Conservation (phyloP, 75 land plant species). For the Sequoia sempervirens region DNA sequence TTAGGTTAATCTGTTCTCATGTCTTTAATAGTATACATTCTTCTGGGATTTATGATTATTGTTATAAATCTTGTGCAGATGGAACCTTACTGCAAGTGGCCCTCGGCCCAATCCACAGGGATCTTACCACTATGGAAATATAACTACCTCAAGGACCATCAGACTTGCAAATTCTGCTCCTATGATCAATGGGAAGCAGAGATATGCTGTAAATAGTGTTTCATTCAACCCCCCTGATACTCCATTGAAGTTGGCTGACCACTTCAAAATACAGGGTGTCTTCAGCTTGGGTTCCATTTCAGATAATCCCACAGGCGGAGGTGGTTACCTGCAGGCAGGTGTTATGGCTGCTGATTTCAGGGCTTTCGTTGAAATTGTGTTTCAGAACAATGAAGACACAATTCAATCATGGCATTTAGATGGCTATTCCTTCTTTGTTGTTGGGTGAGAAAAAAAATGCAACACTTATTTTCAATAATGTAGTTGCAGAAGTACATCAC, state of each 20-base stretch:
- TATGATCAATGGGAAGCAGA: conserved; percentile 64
- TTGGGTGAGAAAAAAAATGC: conserved; percentile 52
- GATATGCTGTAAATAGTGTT: conserved; percentile 80
- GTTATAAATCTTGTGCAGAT: conserved; percentile 24
- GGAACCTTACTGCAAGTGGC: conserved; percentile 89
- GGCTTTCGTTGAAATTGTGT: conserved; percentile 68
- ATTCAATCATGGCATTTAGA: conserved; percentile 87
- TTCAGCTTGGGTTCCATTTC: conserved; percentile 64
- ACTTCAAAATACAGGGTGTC: conserved; percentile 68
- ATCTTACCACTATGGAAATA: conserved; percentile 81
- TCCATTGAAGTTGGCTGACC: conserved; percentile 80
- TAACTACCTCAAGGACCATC: conserved; percentile 57
- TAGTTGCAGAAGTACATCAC: neutral
- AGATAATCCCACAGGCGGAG: conserved; percentile 38
- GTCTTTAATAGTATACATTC: neutral
- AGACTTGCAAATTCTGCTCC: conserved; percentile 60
- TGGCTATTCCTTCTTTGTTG: conserved; percentile 83
- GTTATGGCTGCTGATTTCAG: conserved; percentile 64
- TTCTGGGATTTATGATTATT: conserved; percentile 4
- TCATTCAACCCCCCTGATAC: conserved; percentile 65
- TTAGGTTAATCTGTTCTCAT: too few relatives aligned
- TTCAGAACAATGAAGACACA: conserved; percentile 65
- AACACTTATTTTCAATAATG: neutral
- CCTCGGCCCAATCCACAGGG: conserved; percentile 97
- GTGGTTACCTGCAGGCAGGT: conserved; percentile 50